Base-by-base conservation (phyloP, 129 eudicot species). In the Centella asiatica region DNA sequence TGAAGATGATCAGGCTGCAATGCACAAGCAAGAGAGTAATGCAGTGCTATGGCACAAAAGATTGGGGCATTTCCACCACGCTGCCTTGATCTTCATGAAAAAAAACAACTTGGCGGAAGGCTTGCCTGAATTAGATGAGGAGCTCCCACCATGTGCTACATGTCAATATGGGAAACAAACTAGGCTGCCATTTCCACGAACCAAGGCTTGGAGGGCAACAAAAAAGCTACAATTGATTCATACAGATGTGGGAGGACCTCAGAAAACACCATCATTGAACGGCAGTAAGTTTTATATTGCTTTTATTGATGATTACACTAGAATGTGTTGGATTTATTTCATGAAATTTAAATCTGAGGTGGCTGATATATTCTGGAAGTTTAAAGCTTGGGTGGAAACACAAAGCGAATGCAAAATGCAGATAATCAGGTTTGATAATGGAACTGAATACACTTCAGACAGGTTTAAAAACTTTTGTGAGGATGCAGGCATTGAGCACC, bases 291-390 rank as follows among this genome's bases (percentile, higher is more conserved):
- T n/a, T n/a, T n/a, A n/a, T n/a, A n/a, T n/a, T n/a, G n/a, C n/a
- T n/a, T n/a, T n/a, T n/a, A n/a, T n/a, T n/a, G n/a, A n/a, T n/a
- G n/a, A n/a, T n/a, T n/a, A n/a, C n/a, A n/a, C n/a, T n/a, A n/a
- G n/a, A n/a, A n/a, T n/a, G n/a, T n/a, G n/a, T n/a, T n/a, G n/a
- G n/a, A n/a, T n/a, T n/a, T n/a, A n/a, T n/a, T n/a, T n/a, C n/a
- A n/a, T n/a, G n/a, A n/a, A n/a, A n/a, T n/a, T 12, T n/a, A 70
- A 70, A 27, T 61, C 45, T 14, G 64, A 55, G 22, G 71, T 18
- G 13, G 65, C 42, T 31, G 2, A 44, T 22, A 26, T 73, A 11
- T 66, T 73, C 9, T 39, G 1, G 31, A 39, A 17, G 33, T 39
- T 24, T n/a, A 60, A 36, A 31, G 65, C 28, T 36, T n/a, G n/a